Conservation (phyloP, 305 asterid species). For the Fraxinus paxiana region DNA sequence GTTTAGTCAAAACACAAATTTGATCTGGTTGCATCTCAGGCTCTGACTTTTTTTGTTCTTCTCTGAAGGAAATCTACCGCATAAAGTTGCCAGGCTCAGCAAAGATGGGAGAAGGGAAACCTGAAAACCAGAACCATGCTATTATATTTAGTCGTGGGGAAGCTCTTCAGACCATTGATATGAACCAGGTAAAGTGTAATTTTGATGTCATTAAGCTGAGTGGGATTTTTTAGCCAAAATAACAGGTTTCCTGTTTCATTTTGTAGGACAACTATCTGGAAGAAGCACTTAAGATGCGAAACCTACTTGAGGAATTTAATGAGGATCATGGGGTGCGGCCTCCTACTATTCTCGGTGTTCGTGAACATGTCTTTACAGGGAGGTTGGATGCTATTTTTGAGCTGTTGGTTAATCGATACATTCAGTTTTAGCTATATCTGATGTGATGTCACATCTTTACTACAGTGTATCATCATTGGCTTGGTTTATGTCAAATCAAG, state of each 20-base stretch:
- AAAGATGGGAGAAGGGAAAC: slow-evolving; percentile 97
- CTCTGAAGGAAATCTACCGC: slow-evolving; percentile 88
- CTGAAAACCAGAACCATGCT: slow-evolving; percentile 99
- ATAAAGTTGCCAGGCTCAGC: slow-evolving; percentile 94
- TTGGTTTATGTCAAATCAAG: slow-evolving; percentile 99
- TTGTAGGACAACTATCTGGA: slow-evolving; percentile 93
- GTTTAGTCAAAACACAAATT: not conserved
- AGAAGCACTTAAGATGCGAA: slow-evolving; percentile 99
- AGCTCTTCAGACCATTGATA: slow-evolving; percentile 98
- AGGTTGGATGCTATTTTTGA: slow-evolving; percentile 45
- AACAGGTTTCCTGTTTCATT: slow-evolving; percentile 20
- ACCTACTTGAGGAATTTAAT: slow-evolving; percentile 90
- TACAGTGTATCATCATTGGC: slow-evolving; percentile 98
- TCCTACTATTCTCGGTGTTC: slow-evolving; percentile 94
- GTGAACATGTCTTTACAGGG: slow-evolving; percentile 98
- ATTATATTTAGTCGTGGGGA: slow-evolving; percentile 89
- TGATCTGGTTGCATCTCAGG: slow-evolving; percentile 9
- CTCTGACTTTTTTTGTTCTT: slow-evolving; percentile 21
- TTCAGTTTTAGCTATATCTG: slow-evolving; percentile 21
- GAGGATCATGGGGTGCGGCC: slow-evolving; percentile 99
- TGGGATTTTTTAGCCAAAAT: slow-evolving; percentile 11
- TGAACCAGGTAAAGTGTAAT: slow-evolving; percentile 77
- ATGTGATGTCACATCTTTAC: slow-evolving; percentile 26
- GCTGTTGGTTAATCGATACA: slow-evolving; percentile 14
- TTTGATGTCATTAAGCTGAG: slow-evolving; percentile 11